phyloP scores from a whole-genome alignment of 2,329 filamentous ascomycete species.

The Thelonectria discophora region DNA sequence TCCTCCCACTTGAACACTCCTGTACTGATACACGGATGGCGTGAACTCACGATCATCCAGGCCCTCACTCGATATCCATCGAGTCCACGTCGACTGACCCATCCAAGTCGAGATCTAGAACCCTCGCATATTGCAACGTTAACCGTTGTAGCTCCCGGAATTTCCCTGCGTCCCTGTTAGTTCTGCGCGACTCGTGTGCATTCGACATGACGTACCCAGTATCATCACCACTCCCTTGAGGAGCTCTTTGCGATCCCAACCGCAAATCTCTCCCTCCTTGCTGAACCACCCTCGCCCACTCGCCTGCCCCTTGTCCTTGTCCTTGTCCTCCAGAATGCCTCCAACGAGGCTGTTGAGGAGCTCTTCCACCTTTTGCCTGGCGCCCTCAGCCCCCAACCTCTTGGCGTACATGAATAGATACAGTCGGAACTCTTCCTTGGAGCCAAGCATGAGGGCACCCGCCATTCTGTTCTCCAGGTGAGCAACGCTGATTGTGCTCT shows the following conservation, averaged over 20 bases:
- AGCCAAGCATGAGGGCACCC: constrained; percentile 83
- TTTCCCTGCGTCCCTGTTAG: constrained; percentile 71
- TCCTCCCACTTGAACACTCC: constrained; percentile 7
- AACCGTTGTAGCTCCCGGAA: constrained; percentile 92
- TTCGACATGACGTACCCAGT: constrained; percentile 71
- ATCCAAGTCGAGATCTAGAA: constrained; percentile 71
- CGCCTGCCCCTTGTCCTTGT: constrained; percentile 50
- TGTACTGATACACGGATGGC: constrained; percentile 35
- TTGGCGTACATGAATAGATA: constrained; percentile 99
- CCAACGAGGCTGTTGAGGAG: constrained; percentile 83
- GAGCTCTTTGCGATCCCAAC: constrained; percentile 88
- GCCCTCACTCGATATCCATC: constrained; percentile 53
- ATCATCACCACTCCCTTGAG: constrained; percentile 92
- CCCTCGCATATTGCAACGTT: constrained; percentile 91
- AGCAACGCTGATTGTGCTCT: constrained; percentile 89
- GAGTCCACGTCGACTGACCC: constrained; percentile 54
- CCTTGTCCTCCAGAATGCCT: constrained; percentile 70
- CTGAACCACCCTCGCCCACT: constrained; percentile 70
- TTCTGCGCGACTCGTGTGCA: not conserved
- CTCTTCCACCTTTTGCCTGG: constrained; percentile 91
- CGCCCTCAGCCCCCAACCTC: constrained; percentile 87
- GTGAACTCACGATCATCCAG: constrained; percentile 4
- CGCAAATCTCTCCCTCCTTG: constrained; percentile 78
- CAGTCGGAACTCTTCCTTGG: constrained; percentile 90
- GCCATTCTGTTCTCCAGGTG: constrained; percentile 96